Evolutionary conservation across 257 asterid species (phyloP), one percentile per base, ranked within the genome.

Genomic region (Haberlea rhodopensis): DNA sequence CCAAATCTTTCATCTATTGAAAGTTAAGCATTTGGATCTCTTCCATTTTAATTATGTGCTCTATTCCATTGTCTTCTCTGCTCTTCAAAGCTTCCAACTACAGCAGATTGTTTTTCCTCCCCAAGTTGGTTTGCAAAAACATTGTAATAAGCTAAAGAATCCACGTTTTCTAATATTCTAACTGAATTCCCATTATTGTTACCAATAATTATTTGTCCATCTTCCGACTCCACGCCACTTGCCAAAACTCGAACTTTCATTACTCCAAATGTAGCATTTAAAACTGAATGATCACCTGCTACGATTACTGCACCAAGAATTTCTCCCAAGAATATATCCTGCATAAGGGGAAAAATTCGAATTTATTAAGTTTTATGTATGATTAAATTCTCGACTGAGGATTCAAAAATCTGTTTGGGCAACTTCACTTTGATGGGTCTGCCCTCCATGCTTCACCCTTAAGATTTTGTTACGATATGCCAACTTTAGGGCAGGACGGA

Each of bases 281-380:
- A 73, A 19, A 62, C 57, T 15, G 86, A 63, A 23, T 46, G 46
- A 57, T 86, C 78, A 1, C 87, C 87, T 13, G 74, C 89, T 70
- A 88, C 49, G 59, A 85, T 48, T 21, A 89, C 85, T 37, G 95
- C 95, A 53, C 98, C 96, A 26, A 89, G 81, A 53, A 82, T 81
- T 71, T 91, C 98, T 29, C 98, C 96, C 16, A 84, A 46, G 71
- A 88, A 91, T 27, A 55, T 73, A 45, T 84, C 94, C 98, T 91
- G 78, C 53, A 63, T 55, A 23, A 32, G 24, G 57, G 16, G 6
- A 52, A 56, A 24, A 5, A 1, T 2, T 5, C 52, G 7, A 19
- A 19, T 8, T 54, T n/a, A 2, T 10, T 7, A 58, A 16, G 62
- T 19, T 28, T 28, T 62, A 21, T 6, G 15, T 25, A 4, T 7